Evolutionary conservation across 2,329 filamentous ascomycete genomes (phyloP), one percentile per base, ranked within the genome.

Genomic region (Colletotrichum lindemuthianum): DNA sequence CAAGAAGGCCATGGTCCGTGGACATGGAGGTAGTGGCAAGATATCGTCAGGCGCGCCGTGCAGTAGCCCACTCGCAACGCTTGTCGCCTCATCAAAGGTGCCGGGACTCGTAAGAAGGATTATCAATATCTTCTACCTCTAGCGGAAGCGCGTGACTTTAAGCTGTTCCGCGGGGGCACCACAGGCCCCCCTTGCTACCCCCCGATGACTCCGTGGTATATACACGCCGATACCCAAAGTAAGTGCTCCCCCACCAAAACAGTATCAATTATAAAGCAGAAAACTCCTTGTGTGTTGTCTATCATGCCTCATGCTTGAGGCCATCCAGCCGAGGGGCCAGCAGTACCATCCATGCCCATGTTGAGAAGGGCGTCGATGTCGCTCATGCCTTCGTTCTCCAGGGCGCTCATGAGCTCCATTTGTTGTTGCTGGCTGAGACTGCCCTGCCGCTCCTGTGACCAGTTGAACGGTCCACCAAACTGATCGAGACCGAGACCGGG

Each of bases 391-490:
- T 90, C 86, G 69, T 81, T 91, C 75, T 96, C 91, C 39, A 97
- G 83, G 52, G 89, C 88, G 59, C 89, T 88, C 90, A 96, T 93
- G 41, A 97, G 81, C 79, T 97, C 92, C 67, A 90, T 79, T 76
- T 96, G 92, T 76, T 96, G 92, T 72, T 92, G 87, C 68, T 93
- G 90, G 64, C 89, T 94, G 37, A 96, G 80, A 64, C 84, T 91
- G 68, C 88, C 92, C 71, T 87, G 88, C 64, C 83, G 85, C 73
- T 86, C 85, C 33, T 79, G 75, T 3, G 75, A 72, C 65, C 75
- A 78, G 48, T 70, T 71, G 49, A 66, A 66, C 37, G 75, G 73
- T 4, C 68, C 61, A 8, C 61, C 69, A 49, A 71, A 66, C 50
- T 70, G 69, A 11, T 66, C 67, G 2, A 80, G 63, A 13, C 75